Evolutionary conservation across 2,329 filamentous ascomycete genomes (phyloP).

Genomic region (Colletotrichum navitas): DNA sequence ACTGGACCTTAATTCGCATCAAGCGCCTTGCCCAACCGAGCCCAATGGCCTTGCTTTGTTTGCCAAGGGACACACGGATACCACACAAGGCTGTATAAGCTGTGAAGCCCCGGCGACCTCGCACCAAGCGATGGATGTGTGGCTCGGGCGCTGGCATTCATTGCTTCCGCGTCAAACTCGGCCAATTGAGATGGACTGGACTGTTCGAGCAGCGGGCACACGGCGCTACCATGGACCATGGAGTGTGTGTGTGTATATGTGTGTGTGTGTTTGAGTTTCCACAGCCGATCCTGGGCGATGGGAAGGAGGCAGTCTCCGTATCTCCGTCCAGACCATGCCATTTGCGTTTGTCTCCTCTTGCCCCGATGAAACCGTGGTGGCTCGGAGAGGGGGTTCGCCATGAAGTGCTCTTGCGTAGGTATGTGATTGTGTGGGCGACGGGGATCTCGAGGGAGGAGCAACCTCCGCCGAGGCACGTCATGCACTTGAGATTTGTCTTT

Average conservation of each 20-base stretch:
- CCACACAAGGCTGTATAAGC: slow-evolving; percentile 2
- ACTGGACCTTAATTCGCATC: neutral
- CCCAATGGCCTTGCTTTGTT: neutral
- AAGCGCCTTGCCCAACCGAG: slow-evolving; percentile 6
- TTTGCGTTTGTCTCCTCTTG: slow-evolving; percentile 13
- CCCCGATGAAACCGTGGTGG: slow-evolving; percentile 34
- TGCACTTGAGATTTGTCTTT: slow-evolving; percentile 34
- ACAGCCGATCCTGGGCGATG: slow-evolving; percentile 29
- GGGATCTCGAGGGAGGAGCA: slow-evolving; percentile 8
- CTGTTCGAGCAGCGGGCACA: slow-evolving; percentile 7
- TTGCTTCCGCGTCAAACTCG: slow-evolving; percentile 11
- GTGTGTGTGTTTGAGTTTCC: slow-evolving; percentile 3
- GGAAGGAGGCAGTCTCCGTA: slow-evolving; percentile 24
- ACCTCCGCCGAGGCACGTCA: slow-evolving; percentile 30
- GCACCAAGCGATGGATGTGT: neutral
- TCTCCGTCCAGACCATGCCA: slow-evolving; percentile 18
- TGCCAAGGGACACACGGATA: neutral
- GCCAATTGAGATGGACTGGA: slow-evolving; percentile 2
- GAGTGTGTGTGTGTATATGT: neutral
- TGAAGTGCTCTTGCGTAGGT: neutral
- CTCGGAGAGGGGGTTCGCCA: slow-evolving; percentile 19
- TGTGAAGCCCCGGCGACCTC: slow-evolving; percentile 5
- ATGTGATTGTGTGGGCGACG: neutral
- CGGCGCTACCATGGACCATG: slow-evolving; percentile 22
- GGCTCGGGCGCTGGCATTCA: slow-evolving; percentile 3